These are phyloP conservation scores for Fusarium virguliforme DNA, from an alignment of 2,329 filamentous ascomycete genomes.

Conservation along the genomic window DNA sequence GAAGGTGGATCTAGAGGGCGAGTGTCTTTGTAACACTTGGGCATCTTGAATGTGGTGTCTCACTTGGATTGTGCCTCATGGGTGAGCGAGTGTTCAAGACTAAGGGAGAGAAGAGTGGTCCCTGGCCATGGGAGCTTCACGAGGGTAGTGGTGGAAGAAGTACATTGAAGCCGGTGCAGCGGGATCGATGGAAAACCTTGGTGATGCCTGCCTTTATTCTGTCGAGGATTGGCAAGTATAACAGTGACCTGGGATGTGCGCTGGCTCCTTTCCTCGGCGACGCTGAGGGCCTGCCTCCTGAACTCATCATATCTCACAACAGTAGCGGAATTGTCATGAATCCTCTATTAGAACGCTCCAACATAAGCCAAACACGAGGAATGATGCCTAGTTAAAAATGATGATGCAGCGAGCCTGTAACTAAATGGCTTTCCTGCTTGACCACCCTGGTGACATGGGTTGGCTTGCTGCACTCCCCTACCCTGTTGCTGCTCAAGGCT, in stretches of 20 bases:
- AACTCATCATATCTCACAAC: not conserved
- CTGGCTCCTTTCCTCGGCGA: too few species aligned
- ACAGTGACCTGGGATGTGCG: too few species aligned
- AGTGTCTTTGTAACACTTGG: too few species aligned
- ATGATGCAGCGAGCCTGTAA: not conserved
- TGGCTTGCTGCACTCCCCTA: too few species aligned
- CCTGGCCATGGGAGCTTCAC: not conserved
- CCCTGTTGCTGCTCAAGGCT: too few species aligned
- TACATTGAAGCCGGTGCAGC: not conserved
- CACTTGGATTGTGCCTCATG: too few species aligned
- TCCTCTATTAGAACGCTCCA: not conserved
- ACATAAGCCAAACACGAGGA: not conserved
- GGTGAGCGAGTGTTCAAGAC: too few species aligned
- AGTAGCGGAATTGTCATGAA: not conserved
- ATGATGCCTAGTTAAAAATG: not conserved
- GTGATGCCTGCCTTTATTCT: not conserved
- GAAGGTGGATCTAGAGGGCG: too few species aligned
- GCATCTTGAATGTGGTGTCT: too few species aligned
- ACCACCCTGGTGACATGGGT: too few species aligned
- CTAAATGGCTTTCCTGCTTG: not conserved
- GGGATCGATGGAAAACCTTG: too few species aligned
- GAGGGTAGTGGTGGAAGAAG: not conserved
- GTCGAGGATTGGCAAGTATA: not conserved
- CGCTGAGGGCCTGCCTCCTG: too few species aligned
- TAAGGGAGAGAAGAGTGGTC: not conserved